phyloP scores from a whole-genome alignment of 192 early-diverging fungal genomes.

The Coemansia sp. region DNA sequence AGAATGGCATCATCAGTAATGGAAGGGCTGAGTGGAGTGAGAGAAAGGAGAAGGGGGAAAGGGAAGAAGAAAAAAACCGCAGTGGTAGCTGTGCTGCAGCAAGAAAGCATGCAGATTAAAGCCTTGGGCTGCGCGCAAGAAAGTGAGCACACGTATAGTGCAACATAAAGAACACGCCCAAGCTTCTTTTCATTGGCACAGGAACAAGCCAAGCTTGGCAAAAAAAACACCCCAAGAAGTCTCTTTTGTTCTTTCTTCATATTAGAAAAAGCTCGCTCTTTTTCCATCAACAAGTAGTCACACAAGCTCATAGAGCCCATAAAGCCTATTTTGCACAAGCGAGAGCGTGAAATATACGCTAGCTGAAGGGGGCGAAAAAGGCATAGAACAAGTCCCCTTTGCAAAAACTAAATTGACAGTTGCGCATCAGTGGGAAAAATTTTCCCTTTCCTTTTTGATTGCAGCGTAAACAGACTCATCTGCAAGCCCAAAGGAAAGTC shows the following conservation, averaged over 20 bases:
- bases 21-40: not conserved
- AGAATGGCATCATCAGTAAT: too few relatives aligned
- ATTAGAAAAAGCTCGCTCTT: not conserved
- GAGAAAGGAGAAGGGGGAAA: not conserved
- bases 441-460: not conserved
- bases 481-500: not conserved
- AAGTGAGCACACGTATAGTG: conserved; percentile 7
- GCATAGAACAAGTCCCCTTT: too few relatives aligned
- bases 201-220: not conserved
- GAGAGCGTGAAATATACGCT: too few relatives aligned
- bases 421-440: too few relatives aligned
- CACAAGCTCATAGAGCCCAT: too few relatives aligned
- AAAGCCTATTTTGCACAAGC: too few relatives aligned
- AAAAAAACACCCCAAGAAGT: too few relatives aligned
- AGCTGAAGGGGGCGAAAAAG: too few relatives aligned
- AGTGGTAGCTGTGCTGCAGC: not conserved
- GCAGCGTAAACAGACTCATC: not conserved
- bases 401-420: too few relatives aligned
- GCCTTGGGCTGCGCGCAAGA: not conserved
- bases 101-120: not conserved
- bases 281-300: not conserved
- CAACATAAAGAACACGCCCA: not conserved
- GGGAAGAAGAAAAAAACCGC: not conserved
- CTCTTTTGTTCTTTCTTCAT: too few relatives aligned
- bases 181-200: conserved; percentile 4